Evolutionary conservation across 768 basidiomycete genomes (phyloP).

Genomic region (Trametes sanguinea): DNA sequence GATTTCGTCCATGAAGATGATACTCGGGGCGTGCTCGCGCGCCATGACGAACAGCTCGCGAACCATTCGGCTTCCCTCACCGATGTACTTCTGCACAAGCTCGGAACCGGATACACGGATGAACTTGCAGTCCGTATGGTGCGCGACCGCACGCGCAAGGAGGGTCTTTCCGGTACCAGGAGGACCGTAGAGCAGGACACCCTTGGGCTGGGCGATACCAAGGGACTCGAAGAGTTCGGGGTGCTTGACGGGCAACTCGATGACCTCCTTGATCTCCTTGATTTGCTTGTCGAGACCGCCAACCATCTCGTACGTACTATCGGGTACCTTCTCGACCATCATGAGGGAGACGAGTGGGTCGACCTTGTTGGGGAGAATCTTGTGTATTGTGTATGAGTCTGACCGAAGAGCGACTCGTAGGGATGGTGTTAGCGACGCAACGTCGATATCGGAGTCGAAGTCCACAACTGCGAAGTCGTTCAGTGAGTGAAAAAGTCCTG

Average conservation of each 20-base stretch:
- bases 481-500: not conserved
- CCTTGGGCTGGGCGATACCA: slow-evolving; percentile 96
- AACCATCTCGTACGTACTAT: slow-evolving; percentile 99
- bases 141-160: slow-evolving; percentile 92
- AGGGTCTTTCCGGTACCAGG: slow-evolving; percentile 97
- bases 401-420: slow-evolving; percentile 95
- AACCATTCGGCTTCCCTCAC: slow-evolving; percentile 96
- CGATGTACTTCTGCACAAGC: slow-evolving; percentile 97
- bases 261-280: slow-evolving; percentile 99
- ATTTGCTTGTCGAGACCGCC: slow-evolving; percentile 98
- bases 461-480: slow-evolving; percentile 72
- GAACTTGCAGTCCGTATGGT: slow-evolving; percentile 97
- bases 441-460: slow-evolving; percentile 83
- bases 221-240: slow-evolving; percentile 95
- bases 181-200: slow-evolving; percentile 92
- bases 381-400: slow-evolving; percentile 95
- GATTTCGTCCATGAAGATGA: slow-evolving; percentile 99
- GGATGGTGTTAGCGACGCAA: slow-evolving; percentile 76
- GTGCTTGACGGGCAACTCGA: slow-evolving; percentile 96
- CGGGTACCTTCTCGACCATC: slow-evolving; percentile 99
- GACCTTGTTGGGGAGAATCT: slow-evolving; percentile 95
- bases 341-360: slow-evolving; percentile 98
- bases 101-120: slow-evolving; percentile 94
- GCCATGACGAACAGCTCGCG: slow-evolving; percentile 99
- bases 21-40: slow-evolving; percentile 93